Evolutionary conservation across 2,329 filamentous ascomycete species (phyloP).

Genomic region (Monilinia fructicola): DNA sequence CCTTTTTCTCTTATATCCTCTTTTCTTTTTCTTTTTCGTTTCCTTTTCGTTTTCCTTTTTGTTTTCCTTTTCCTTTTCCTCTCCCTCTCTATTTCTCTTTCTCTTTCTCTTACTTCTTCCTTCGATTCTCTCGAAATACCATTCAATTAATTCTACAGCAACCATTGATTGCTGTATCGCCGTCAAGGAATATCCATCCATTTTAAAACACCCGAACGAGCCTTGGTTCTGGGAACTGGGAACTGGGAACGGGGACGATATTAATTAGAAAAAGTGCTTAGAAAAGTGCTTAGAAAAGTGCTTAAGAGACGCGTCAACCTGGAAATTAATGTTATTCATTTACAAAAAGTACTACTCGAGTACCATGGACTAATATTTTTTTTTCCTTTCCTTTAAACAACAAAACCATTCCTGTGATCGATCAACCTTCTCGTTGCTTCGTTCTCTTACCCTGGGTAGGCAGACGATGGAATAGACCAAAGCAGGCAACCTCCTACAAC

Average conservation of each 20-base stretch:
- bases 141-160: neutral
- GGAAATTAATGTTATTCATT: slow-evolving; percentile 8
- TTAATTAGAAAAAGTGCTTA: neutral
- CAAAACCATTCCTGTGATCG: neutral
- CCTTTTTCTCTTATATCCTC: no score
- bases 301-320: slow-evolving; percentile 15
- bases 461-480: slow-evolving; percentile 10
- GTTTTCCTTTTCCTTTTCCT: neutral
- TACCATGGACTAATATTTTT: neutral
- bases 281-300: slow-evolving; percentile 5
- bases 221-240: slow-evolving; percentile 11
- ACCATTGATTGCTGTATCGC: slow-evolving; percentile 3
- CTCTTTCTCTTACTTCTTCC: neutral
- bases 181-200: slow-evolving; percentile 20
- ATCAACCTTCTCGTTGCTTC: neutral
- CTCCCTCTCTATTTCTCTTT: neutral
- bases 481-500: neutral
- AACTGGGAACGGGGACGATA: neutral
- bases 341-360: neutral
- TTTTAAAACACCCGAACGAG: neutral
- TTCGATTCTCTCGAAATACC: neutral
- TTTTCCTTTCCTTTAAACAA: neutral
- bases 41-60: neutral
- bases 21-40: no score
- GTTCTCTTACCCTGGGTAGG: neutral